Percentiles rank a stretch among this genome's conserved stretches.
phyloP scores from a whole-genome alignment of 176 grass and related monocot genomes.

The barley (Hordeum vulgare) region DNA sequence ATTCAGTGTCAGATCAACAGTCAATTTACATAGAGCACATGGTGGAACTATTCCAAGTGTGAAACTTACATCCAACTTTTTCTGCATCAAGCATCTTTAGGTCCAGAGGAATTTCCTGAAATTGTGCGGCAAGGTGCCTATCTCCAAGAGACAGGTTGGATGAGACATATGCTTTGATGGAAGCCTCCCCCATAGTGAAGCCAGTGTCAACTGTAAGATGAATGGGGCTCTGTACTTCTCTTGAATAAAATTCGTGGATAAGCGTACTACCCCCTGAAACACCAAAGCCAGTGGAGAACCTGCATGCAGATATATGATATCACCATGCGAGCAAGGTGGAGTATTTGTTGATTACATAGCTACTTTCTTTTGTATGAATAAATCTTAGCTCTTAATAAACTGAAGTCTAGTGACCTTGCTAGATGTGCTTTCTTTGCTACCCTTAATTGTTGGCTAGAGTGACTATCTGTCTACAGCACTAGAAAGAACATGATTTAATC shows the following conservation, averaged over 20 bases:
- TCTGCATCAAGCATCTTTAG: conserved; percentile 79
- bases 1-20: not conserved
- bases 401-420: not conserved
- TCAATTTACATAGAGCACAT: not conserved
- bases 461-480: not conserved
- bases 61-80: conserved; percentile 77
- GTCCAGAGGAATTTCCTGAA: conserved; percentile 94
- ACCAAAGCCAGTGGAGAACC: conserved; percentile 96
- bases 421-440: not conserved
- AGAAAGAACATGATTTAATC: not conserved
- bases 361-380: not conserved
- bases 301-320: conserved; percentile 18
- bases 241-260: conserved; percentile 93
- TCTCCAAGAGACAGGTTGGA: conserved; percentile 72
- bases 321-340: not conserved
- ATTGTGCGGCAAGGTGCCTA: conserved; percentile 72
- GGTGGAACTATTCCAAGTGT: not conserved
- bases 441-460: not conserved
- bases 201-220: conserved; percentile 88
- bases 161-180: conserved; percentile 83
- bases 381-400: not conserved
- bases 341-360: not conserved
- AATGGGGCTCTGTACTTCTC: conserved; percentile 69
- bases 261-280: conserved; percentile 81
- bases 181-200: conserved; percentile 77